These are phyloP conservation scores for Saccharomycopsis fermentans DNA, from an alignment of 805 yeast species.

Conservation along the genomic window DNA sequence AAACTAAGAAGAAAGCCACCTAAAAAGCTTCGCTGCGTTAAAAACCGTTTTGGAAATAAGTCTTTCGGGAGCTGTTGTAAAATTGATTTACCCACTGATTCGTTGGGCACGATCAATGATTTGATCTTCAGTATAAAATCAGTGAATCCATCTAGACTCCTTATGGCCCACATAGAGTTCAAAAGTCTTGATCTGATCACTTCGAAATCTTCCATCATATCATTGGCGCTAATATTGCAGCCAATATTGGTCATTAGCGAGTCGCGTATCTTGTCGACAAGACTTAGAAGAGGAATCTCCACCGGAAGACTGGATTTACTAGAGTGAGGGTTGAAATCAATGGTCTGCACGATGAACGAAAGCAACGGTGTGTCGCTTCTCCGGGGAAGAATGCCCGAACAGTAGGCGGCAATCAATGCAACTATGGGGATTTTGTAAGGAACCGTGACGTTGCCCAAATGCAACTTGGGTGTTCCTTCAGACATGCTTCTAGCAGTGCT, in stretches of 20 bases:
- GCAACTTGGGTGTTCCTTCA: background rate
- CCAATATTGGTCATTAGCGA: conserved; percentile 20
- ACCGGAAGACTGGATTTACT: conserved; percentile 21
- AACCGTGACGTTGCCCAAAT: conserved; percentile 29
- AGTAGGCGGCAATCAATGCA: conserved; percentile 37
- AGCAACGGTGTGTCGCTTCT: conserved; percentile 31
- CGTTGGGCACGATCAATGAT: conserved; percentile 28
- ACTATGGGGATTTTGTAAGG: conserved; percentile 46
- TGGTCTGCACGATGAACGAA: conserved; percentile 33
- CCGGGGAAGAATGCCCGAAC: conserved; percentile 32
- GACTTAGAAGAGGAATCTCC: conserved; percentile 28
- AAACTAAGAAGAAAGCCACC: conserved; percentile 38
- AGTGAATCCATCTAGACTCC: conserved; percentile 39
- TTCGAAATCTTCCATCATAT: conserved; percentile 1
- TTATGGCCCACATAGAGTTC: conserved; percentile 36
- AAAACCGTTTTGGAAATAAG: conserved; percentile 19
- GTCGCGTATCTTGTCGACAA: conserved; percentile 22
- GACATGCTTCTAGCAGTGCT: background rate
- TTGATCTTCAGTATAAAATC: conserved; percentile 27
- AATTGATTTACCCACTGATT: conserved; percentile 26
- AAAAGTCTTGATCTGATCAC: conserved; percentile 20
- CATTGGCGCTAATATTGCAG: background rate
- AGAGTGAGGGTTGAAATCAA: conserved; percentile 28
- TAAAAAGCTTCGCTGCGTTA: conserved; percentile 32
- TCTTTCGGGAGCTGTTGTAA: conserved; percentile 15